Conservation (phyloP, 768 basidiomycete species). For the Pleurotus eryngii region DNA sequence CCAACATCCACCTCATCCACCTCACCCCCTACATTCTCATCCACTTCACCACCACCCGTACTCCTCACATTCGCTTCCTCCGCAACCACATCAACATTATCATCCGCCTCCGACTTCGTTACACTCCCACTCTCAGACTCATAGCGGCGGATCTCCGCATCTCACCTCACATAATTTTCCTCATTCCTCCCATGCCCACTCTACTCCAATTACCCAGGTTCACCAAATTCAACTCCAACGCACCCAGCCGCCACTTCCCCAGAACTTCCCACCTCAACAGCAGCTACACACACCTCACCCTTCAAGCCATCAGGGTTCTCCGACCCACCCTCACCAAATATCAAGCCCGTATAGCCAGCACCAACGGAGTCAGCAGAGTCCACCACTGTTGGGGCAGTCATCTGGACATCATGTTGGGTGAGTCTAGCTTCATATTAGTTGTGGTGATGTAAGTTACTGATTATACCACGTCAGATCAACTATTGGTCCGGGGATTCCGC, state of each 20-base stretch:
- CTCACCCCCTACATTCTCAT: neutral
- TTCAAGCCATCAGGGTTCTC: neutral
- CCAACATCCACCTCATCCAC: slow-evolving; percentile 15
- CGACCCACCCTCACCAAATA: slow-evolving; percentile 1
- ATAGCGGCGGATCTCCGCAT: neutral
- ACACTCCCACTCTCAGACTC: neutral
- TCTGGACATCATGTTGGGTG: slow-evolving; percentile 3
- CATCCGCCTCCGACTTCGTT: neutral
- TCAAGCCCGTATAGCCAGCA: slow-evolving; percentile 10
- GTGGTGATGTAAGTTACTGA: neutral
- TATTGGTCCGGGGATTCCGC: neutral
- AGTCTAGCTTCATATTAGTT: neutral
- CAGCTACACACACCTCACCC: neutral
- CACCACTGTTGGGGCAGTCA: neutral
- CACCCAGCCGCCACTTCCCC: neutral
- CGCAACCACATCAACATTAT: neutral
- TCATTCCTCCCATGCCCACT: neutral
- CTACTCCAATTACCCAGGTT: neutral
- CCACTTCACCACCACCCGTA: slow-evolving; percentile 4
- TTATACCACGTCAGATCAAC: neutral
- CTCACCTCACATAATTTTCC: neutral
- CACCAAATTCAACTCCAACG: neutral
- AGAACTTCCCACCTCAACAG: neutral
- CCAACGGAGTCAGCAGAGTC: slow-evolving; percentile 7
- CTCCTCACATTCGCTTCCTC: neutral